A percentile compares a stretch with the other conserved stretches of the same genome.
Evolutionary conservation across 169 alveolate species (phyloP).

Genomic region (Plasmodium ovale): DNA sequence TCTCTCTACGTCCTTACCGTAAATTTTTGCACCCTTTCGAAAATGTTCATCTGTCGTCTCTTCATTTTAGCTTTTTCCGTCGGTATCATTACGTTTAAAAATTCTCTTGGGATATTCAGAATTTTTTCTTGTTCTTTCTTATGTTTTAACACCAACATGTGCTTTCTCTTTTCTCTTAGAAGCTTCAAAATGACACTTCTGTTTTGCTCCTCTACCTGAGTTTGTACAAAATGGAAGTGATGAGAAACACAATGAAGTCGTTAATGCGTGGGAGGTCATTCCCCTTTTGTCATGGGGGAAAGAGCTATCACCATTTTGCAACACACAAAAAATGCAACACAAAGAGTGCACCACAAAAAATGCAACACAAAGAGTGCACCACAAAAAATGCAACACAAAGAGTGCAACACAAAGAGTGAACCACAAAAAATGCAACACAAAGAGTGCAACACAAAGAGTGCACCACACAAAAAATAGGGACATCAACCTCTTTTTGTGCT

Average conservation of each 20-base stretch:
- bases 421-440: no score
- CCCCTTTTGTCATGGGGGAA: no score
- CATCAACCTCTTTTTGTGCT: not conserved
- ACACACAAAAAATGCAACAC: no score
- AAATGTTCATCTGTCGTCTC: constrained; percentile 38
- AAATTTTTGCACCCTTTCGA: constrained; percentile 41
- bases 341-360: no score
- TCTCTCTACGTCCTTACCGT: no score
- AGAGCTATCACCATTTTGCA: no score
- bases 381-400: no score
- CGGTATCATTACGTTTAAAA: constrained; percentile 37
- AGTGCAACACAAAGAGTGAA: no score
- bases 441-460: not conserved
- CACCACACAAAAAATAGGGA: not conserved
- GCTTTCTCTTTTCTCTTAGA: constrained; percentile 33
- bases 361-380: no score
- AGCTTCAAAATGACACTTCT: constrained; percentile 14
- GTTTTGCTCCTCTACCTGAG: constrained; percentile 58
- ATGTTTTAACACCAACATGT: constrained; percentile 29
- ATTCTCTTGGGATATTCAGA: constrained; percentile 61
- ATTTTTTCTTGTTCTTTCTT: constrained; percentile 46
- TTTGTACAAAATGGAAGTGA: not conserved
- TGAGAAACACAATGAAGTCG: no score
- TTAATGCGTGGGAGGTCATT: no score
- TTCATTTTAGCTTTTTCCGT: constrained; percentile 72